Evolutionary conservation across 371 early-diverging fungal genomes (phyloP).

Genomic region (Catenaria anguillulae): DNA sequence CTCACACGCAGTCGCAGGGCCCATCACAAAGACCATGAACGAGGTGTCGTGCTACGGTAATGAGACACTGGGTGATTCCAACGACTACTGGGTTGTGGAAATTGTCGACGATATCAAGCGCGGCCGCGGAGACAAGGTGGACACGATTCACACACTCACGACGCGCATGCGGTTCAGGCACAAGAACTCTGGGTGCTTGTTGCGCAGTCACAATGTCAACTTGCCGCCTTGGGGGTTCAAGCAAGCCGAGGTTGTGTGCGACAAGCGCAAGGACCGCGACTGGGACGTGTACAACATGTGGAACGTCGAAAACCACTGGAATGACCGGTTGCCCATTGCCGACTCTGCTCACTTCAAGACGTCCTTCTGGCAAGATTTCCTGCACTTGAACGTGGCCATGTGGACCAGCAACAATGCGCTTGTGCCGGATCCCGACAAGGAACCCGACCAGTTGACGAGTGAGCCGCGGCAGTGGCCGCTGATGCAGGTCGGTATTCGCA

Average conservation of each 20-base stretch:
- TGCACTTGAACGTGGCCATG: constrained; percentile 95
- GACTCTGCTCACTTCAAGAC: constrained; percentile 42
- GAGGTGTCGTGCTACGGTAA: constrained; percentile 81
- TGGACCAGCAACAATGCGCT: constrained; percentile 96
- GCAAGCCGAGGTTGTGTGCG: constrained; percentile 89
- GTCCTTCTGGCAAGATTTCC: constrained; percentile 70
- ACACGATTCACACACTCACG: constrained; percentile 42
- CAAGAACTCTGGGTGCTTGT: constrained; percentile 56
- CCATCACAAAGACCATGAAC: constrained; percentile 61
- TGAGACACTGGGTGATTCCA: constrained; percentile 49
- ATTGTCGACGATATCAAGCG: constrained; percentile 49
- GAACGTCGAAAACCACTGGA: constrained; percentile 92
- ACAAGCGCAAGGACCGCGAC: constrained; percentile 42
- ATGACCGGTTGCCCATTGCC: constrained; percentile 47
- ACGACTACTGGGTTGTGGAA: constrained; percentile 87
- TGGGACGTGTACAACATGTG: constrained; percentile 58
- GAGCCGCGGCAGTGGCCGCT: constrained; percentile 92
- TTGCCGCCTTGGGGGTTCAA: constrained; percentile 98
- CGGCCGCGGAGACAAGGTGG: constrained; percentile 25
- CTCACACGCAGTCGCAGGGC: constrained; percentile 66
- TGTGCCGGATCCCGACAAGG: constrained; percentile 90
- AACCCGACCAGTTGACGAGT: constrained; percentile 70
- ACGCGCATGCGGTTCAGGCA: constrained; percentile 84
- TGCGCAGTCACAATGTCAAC: constrained; percentile 59
- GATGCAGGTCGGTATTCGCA: constrained; percentile 77